Base-by-base conservation (phyloP, 164 flowering plant genomes). In the Akebia trifoliata region DNA sequence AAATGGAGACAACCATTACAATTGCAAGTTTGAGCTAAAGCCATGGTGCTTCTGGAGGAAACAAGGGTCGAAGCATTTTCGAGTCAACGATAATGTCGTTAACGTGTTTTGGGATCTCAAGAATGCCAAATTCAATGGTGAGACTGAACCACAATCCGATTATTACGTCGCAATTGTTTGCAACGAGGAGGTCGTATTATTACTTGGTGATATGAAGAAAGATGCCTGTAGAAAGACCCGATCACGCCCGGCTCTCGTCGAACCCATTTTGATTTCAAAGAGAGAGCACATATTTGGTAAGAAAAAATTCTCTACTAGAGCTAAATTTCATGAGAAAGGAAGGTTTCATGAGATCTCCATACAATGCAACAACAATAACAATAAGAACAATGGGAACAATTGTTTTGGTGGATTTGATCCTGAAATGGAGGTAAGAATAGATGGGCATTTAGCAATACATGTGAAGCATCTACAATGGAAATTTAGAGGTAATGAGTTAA, bases 391-490 rank as follows among this genome's bases (percentile, higher is more conserved):
- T 28, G 50, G n/a, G 34, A 49, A 59, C n/a, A 62, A 24, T 54
- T 28, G 54, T 15, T 15, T 21, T 0, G 69, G 60, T 45, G 71
- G 71, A 28, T 30, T 57, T 26, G 81, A 76, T 51, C 81, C 85
- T 29, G 88, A 78, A 66, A 77, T 83, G 90, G 80, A 72, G 76
- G 77, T 83, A 52, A 76, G 72, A 57, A 63, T 84, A 3, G 90
- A 84, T 60, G 90, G 90, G 74, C 62, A 74, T 31, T 47, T 76
- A 55, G 81, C 64, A 6, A 64, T 81, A 35, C 80, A 74, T 54
- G 90, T 84, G 11, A 84, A 74, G 71, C 79, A 81, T 52, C 76
- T 83, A 4, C 89, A 83, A 12, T 83, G 89, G 89, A 83, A 83
- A 46, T 83, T 83, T 39, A 76, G 89, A 69, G 89, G 89, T 42